Evolutionary conservation across 2,329 filamentous ascomycete species (phyloP), one percentile per base, ranked within the genome.

Genomic region (Colletotrichum nymphaeae): DNA sequence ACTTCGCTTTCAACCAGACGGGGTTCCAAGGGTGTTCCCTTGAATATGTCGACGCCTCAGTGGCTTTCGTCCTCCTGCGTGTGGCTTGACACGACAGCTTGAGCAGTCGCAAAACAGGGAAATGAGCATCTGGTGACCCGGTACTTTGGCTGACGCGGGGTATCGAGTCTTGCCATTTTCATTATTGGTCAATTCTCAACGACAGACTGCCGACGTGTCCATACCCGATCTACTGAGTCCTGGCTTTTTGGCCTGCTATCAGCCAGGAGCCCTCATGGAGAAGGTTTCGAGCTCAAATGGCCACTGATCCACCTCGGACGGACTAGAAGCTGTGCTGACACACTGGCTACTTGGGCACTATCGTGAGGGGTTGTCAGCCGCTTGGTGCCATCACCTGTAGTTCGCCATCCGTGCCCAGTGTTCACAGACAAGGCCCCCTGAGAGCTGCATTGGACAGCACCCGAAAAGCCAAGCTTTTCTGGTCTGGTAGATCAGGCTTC

Each of bases 401-500:
- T 30, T 32, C n/a, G n/a, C 32, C 42, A 69, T 73, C 66, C 35
- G 66, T 73, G 70, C 66, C 35, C 19, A 7, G 8, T 19, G 35
- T 32, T 55, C 60, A 56, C 67, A 35, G 70, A 70, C 67, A 37
- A 67, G 49, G 16, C 22, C 55, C 70, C 53, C 46, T 62, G 56
- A 52, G 22, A 24, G 24, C n/a, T 60, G 30, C 59, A 64, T n/a
- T 35, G 42, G 4, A 70, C 24, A 32, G 46, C n/a, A 30, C 28
- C 35, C 35, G 22, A 19, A 22, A 30, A 52, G 66, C 60, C 67
- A 70, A 70, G 70, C 55, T 73, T 73, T 72, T 24, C 42, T 59
- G 60, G 55, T 32, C 60, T 42, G 22, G 42, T n/a, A 65, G 55
- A 65, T 62, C 60, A 65, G 42, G 24, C 60, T 59, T 70, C 46